Conservation (phyloP, 2,329 filamentous ascomycete genomes). For the Hymenoscyphus albidus region DNA sequence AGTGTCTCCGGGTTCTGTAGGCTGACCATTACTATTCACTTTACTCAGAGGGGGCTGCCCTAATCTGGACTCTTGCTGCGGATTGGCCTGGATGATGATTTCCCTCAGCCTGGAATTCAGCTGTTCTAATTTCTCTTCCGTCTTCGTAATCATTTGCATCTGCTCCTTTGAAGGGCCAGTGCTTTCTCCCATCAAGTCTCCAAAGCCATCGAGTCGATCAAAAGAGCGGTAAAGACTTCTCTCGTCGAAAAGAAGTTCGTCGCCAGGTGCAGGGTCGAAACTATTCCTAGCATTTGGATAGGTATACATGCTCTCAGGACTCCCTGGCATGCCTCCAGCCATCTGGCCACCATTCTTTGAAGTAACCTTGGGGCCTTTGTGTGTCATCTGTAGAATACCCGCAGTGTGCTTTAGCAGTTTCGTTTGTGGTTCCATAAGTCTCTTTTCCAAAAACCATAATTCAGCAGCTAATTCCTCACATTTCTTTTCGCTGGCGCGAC, state of each 20-base stretch:
- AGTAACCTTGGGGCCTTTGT: constrained; percentile 61
- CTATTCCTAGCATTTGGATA: constrained; percentile 60
- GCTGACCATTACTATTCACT: constrained; percentile 41
- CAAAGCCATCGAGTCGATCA: constrained; percentile 55
- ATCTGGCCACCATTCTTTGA: constrained; percentile 41
- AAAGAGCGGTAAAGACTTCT: constrained; percentile 67
- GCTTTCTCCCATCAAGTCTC: constrained; percentile 26
- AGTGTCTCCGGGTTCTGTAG: constrained; percentile 43
- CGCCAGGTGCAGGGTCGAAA: constrained; percentile 46
- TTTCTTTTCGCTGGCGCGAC: constrained; percentile 69
- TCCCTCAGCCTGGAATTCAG: constrained; percentile 65
- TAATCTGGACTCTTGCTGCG: constrained; percentile 34
- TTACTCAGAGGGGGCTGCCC: constrained; percentile 31
- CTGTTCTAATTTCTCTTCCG: constrained; percentile 62
- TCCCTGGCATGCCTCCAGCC: constrained; percentile 58
- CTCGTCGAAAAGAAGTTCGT: constrained; percentile 70
- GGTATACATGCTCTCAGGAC: constrained; percentile 72
- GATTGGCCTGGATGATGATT: constrained; percentile 62
- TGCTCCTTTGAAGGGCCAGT: constrained; percentile 29
- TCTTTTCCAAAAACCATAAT: constrained; percentile 73
- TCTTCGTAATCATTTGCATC: constrained; percentile 53
- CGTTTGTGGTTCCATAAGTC: constrained; percentile 69
- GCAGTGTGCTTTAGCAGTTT: constrained; percentile 85
- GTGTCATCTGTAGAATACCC: constrained; percentile 85
- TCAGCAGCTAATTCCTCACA: constrained; percentile 83